Base-by-base conservation (phyloP, 495 filamentous ascomycete species). In the Penicillium riverlandense region DNA sequence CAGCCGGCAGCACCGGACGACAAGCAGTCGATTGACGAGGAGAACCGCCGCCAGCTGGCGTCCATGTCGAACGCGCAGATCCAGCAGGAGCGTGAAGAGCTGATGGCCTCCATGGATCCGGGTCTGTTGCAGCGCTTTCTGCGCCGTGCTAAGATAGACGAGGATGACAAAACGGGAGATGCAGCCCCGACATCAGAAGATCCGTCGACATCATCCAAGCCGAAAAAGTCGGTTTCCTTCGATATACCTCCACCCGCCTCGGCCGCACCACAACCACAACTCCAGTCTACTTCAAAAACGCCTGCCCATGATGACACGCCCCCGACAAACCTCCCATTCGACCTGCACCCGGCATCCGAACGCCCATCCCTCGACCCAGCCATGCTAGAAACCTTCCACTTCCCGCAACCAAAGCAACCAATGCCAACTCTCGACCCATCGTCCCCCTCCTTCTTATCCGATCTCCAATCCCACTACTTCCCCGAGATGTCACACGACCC, bases 381-480 rank as follows among this genome's bases (percentile, higher is more conserved):
- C 9, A 83, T 85, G 59, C 84, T 87, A 53, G 85, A 83, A 22
- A 65, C 54, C 6, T 74, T 76, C 15, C 71, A 74, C 35, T 69
- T 51, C 47, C 73, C 50, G 43, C 76, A 48, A 49, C 53, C 54
- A 35, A 66, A 52, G 30, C 43, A 48, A 32, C 55, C 53, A 30
- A 71, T 65, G 40, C 84, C 84, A 22, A 80, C 84, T 31, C 84
- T 96, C 42, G 89, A 98, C 63, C 92, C 90, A 0, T 70, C 74
- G 14, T 84, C 85, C 39, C 82, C 88, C 0, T 75, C 84, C 51
- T 97, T 98, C 71, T 83, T 96, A 39, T 62, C 73, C 15, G 80
- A 85, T 45, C 79, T 98, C 8, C 90, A 96, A 72, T 61, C 77
- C 1, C 95, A 91, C 63, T 98, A 92, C 75, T 98, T 95, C 72